Conservation (phyloP, 352 stramenopile genomes). For the Pythium folliculosum region DNA sequence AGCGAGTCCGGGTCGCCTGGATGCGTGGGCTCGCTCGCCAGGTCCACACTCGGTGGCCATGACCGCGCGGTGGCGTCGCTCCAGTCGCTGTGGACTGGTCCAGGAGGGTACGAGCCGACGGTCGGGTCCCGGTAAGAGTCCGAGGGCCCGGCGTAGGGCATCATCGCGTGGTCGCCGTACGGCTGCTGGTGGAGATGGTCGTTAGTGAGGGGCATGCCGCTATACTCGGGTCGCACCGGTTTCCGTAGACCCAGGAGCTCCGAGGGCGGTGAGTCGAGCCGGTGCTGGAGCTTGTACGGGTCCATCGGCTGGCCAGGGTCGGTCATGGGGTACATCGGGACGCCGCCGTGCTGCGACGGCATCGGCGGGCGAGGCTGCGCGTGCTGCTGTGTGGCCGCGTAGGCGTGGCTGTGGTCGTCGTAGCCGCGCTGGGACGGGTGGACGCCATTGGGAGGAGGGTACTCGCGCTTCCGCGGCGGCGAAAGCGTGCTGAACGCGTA, state of each 20-base stretch:
- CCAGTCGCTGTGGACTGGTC: slow-evolving; percentile 13
- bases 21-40: slow-evolving; percentile 16
- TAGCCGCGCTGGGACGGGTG: slow-evolving; percentile 8
- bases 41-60: slow-evolving; percentile 13
- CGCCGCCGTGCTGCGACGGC: neutral
- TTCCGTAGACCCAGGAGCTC: slow-evolving; percentile 17
- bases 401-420: slow-evolving; percentile 20
- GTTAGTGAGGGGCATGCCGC: neutral
- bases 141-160: slow-evolving; percentile 14
- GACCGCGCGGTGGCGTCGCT: slow-evolving; percentile 20
- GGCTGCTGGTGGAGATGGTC: slow-evolving; percentile 3
- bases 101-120: slow-evolving; percentile 4
- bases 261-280: slow-evolving; percentile 12
- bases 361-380: neutral
- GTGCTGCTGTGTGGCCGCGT: neutral
- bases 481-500: slow-evolving; percentile 47
- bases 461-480: slow-evolving; percentile 40
- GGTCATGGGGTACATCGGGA: neutral
- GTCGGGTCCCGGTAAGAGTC: slow-evolving; percentile 18
- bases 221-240: slow-evolving; percentile 16
- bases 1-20: slow-evolving; percentile 45
- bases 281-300: slow-evolving; percentile 20
- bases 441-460: slow-evolving; percentile 2
- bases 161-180: slow-evolving; percentile 28
- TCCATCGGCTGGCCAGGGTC: slow-evolving; percentile 13